Evolutionary conservation across 192 early-diverging fungal species (phyloP).

Genomic region (Geosiphon pyriformis): DNA sequence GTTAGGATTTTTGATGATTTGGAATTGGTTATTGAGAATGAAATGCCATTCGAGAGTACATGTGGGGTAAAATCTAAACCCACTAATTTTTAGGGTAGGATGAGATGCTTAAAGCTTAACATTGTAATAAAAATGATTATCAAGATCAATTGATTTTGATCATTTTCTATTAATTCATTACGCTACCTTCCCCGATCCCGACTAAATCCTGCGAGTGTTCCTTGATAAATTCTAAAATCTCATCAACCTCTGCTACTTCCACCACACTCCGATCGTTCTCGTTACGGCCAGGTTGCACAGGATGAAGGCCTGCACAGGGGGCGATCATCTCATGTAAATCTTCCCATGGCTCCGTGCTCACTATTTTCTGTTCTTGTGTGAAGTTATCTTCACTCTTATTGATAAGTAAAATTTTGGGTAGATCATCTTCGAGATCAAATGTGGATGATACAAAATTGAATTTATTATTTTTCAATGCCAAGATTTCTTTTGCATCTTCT

Average conservation of each 20-base stretch:
- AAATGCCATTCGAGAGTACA: conserved; percentile 30
- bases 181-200: conserved; percentile 38
- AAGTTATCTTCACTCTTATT: too few relatives aligned
- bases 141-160: neutral
- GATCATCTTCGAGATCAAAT: too few relatives aligned
- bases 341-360: too few relatives aligned
- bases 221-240: conserved; percentile 38
- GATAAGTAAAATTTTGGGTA: too few relatives aligned
- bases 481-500: conserved; percentile 42
- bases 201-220: conserved; percentile 33
- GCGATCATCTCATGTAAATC: conserved; percentile 42
- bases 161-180: too few relatives aligned
- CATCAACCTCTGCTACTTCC: conserved; percentile 34
- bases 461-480: conserved; percentile 27
- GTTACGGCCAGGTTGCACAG: conserved; percentile 41
- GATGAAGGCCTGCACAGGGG: conserved; percentile 48
- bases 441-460: conserved; percentile 25
- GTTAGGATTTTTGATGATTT: conserved; percentile 28
- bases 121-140: neutral
- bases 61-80: conserved; percentile 48
- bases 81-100: conserved; percentile 24
- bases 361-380: too few relatives aligned
- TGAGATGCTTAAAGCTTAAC: neutral
- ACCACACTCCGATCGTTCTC: conserved; percentile 32
- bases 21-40: too few relatives aligned